A percentile compares a stretch with the other conserved stretches of the same genome.
phyloP scores from a whole-genome alignment of 1,139 yeast species.

The Candida labiduridarum region DNA sequence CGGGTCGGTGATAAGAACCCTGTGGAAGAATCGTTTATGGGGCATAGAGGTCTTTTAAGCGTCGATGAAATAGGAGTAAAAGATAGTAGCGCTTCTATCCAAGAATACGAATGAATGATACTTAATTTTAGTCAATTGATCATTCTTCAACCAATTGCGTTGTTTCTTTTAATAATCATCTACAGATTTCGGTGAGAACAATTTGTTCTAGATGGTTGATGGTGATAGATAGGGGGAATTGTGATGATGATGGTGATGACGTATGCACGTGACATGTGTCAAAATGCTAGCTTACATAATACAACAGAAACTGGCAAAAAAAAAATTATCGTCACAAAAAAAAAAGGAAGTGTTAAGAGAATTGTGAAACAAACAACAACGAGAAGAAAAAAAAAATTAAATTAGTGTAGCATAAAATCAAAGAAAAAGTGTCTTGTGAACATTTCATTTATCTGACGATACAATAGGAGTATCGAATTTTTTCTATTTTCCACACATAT shows the following conservation, averaged over 20 bases:
- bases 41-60: background rate
- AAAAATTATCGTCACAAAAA: background rate
- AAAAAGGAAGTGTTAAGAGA: background rate
- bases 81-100: background rate
- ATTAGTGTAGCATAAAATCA: background rate
- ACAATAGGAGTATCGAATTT: background rate
- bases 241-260: too few relatives aligned
- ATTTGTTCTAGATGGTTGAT: background rate
- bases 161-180: background rate
- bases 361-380: constrained; percentile 2
- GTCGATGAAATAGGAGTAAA: background rate
- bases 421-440: background rate
- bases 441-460: background rate
- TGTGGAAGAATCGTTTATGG: background rate
- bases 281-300: background rate
- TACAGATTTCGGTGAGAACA: too few relatives aligned
- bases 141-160: background rate
- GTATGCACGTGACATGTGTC: background rate
- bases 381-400: background rate
- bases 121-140: background rate
- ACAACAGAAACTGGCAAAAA: background rate
- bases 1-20: background rate
- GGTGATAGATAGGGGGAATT: background rate
- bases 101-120: background rate
- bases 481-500: background rate